These are phyloP conservation scores for Cephaloascus fragrans DNA, from an alignment of 805 yeast genomes.

Conservation along the genomic window DNA sequence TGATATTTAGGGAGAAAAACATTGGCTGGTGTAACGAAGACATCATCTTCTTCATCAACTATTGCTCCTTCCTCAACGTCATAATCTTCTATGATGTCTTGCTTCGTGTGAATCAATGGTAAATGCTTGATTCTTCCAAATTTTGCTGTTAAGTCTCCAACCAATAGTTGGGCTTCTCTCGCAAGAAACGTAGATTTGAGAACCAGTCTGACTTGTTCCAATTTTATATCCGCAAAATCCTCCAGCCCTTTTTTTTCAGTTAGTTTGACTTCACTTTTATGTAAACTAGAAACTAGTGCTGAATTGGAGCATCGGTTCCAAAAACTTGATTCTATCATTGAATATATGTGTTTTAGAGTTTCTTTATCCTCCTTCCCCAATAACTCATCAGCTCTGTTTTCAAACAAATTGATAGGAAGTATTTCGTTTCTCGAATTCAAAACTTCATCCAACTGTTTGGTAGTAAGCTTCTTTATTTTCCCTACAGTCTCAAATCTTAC, in stretches of 20 bases:
- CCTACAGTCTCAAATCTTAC: slow-evolving; percentile 5
- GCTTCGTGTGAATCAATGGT: slow-evolving; percentile 6
- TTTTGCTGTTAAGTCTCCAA: slow-evolving; percentile 13
- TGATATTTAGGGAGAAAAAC: slow-evolving; percentile 22
- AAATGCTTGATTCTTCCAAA: slow-evolving; percentile 11
- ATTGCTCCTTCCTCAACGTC: slow-evolving; percentile 15
- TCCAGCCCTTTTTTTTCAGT: slow-evolving; percentile 7
- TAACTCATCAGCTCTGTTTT: slow-evolving; percentile 1
- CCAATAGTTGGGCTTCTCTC: slow-evolving; percentile 7
- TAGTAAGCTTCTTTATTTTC: slow-evolving; percentile 1
- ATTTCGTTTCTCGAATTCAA: slow-evolving; percentile 3
- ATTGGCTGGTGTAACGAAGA: slow-evolving; percentile 23
- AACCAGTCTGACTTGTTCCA: slow-evolving; percentile 8
- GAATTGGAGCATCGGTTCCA: slow-evolving; percentile 10
- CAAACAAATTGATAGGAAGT: slow-evolving; percentile 14
- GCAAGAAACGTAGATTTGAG: neutral
- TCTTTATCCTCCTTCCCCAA: slow-evolving; percentile 17
- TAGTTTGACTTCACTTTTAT: neutral
- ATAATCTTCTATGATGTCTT: neutral
- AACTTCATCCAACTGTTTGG: slow-evolving; percentile 2
- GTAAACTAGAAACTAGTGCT: neutral
- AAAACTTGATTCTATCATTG: slow-evolving; percentile 20
- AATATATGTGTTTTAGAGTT: slow-evolving; percentile 20
- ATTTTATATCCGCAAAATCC: slow-evolving; percentile 8
- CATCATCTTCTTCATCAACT: slow-evolving; percentile 16